phyloP scores from a whole-genome alignment of 2,329 filamentous ascomycete species.

The Cadophora gregata region DNA sequence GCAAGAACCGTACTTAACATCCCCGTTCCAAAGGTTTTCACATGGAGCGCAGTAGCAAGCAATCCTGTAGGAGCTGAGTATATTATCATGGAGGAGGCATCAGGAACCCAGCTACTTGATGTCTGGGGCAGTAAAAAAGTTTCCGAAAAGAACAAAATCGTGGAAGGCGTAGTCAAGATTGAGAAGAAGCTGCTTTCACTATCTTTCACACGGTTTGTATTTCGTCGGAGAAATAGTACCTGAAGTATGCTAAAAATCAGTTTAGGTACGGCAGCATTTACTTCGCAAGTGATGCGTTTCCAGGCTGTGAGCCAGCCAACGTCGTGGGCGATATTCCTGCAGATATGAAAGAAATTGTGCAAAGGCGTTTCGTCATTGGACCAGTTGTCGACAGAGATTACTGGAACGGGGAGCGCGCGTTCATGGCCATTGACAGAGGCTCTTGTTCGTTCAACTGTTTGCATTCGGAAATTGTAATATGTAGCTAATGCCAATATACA shows the following conservation, averaged over 20 bases:
- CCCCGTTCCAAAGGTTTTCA: slow-evolving; percentile 32
- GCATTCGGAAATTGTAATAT: slow-evolving; percentile 19
- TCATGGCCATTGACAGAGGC: slow-evolving; percentile 47
- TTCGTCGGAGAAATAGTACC: slow-evolving; percentile 13
- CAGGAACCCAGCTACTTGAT: slow-evolving; percentile 41
- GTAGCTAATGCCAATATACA: slow-evolving; percentile 31
- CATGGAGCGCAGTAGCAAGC: slow-evolving; percentile 32
- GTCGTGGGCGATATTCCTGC: slow-evolving; percentile 38
- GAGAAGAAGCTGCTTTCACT: slow-evolving; percentile 47
- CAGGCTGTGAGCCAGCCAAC: slow-evolving; percentile 43
- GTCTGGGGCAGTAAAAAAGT: slow-evolving; percentile 43
- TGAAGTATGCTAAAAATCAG: slow-evolving; percentile 29
- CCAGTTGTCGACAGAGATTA: slow-evolving; percentile 46
- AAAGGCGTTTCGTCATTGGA: slow-evolving; percentile 46
- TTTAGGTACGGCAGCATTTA: slow-evolving; percentile 49
- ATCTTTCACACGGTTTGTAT: slow-evolving; percentile 45
- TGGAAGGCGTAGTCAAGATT: slow-evolving; percentile 46
- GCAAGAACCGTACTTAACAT: slow-evolving; percentile 36
- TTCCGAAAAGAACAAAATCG: slow-evolving; percentile 40
- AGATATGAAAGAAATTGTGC: slow-evolving; percentile 43
- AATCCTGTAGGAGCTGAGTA: slow-evolving; percentile 45
- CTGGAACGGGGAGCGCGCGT: slow-evolving; percentile 46
- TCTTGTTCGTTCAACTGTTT: slow-evolving; percentile 45
- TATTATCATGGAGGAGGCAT: slow-evolving; percentile 48
- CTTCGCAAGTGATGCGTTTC: slow-evolving; percentile 43